Evolutionary conservation across 164 flowering plant genomes (phyloP).

Genomic region (Umbilicus rupestris): DNA sequence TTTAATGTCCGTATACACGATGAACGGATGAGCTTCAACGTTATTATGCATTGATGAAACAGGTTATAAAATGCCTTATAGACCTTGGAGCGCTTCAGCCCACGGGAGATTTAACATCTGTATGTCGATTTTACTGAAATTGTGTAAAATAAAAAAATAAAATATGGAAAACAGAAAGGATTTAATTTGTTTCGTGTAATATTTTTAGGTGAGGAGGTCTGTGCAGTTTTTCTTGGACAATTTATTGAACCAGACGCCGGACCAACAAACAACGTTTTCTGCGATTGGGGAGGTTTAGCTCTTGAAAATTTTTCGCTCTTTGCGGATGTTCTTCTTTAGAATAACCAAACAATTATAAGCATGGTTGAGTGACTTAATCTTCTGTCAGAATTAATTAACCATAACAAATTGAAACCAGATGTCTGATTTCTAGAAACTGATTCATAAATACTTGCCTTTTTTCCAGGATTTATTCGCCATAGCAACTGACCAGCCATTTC

Average conservation of each 20-base stretch:
- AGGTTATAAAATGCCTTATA: constrained; percentile 74
- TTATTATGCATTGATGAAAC: constrained; percentile 15
- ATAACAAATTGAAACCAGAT: too few relatives aligned
- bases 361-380: neutral
- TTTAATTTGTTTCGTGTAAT: neutral
- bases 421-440: neutral
- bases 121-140: constrained; percentile 19
- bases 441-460: neutral
- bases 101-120: constrained; percentile 87
- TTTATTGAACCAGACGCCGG: constrained; percentile 62
- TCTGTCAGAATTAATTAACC: too few relatives aligned
- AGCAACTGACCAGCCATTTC: constrained; percentile 92
- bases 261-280: constrained; percentile 71
- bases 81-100: constrained; percentile 93
- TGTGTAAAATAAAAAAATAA: neutral
- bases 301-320: neutral
- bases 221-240: constrained; percentile 89
- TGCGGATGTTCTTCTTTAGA: neutral
- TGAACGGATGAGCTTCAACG: neutral
- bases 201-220: constrained; percentile 73
- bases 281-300: constrained; percentile 86
- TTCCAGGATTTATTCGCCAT: constrained; percentile 91
- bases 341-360: neutral
- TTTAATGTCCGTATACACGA: neutral
- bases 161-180: neutral